These are phyloP conservation scores for Sporothrix inflata DNA, from an alignment of 2,329 filamentous ascomycete genomes.

Conservation along the genomic window DNA sequence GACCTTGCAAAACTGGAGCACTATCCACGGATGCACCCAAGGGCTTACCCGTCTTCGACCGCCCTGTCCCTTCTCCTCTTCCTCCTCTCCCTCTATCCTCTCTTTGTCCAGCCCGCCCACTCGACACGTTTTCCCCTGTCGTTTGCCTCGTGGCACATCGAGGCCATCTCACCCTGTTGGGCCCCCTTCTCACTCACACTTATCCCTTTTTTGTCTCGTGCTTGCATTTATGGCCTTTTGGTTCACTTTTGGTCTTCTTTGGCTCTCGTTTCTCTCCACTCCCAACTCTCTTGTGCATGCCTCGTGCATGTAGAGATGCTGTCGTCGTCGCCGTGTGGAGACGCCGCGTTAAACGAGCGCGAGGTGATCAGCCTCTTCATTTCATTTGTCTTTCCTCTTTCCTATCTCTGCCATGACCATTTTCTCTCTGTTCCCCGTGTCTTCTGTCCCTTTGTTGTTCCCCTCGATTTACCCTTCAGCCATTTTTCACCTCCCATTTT, in stretches of 20 bases:
- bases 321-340: neutral
- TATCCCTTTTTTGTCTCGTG: conserved; percentile 10
- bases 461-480: neutral
- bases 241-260: neutral
- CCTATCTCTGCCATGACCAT: neutral
- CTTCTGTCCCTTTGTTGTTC: neutral
- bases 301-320: neutral
- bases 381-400: conserved; percentile 10
- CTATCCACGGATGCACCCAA: neutral
- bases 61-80: neutral
- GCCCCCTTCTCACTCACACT: neutral
- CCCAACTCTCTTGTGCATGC: neutral
- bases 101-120: neutral
- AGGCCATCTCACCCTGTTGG: neutral
- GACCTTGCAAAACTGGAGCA: conserved; percentile 2
- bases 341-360: neutral
- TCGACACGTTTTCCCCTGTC: conserved; percentile 1
- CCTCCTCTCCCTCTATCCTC: neutral
- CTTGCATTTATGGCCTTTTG: conserved; percentile 5
- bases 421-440: too few relatives aligned
- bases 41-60: neutral
- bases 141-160: conserved; percentile 15
- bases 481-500: neutral
- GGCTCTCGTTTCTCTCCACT: neutral
- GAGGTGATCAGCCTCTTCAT: conserved; percentile 6